phyloP scores from a whole-genome alignment of 1,139 yeast genomes.

The Taiozyma sp. region DNA sequence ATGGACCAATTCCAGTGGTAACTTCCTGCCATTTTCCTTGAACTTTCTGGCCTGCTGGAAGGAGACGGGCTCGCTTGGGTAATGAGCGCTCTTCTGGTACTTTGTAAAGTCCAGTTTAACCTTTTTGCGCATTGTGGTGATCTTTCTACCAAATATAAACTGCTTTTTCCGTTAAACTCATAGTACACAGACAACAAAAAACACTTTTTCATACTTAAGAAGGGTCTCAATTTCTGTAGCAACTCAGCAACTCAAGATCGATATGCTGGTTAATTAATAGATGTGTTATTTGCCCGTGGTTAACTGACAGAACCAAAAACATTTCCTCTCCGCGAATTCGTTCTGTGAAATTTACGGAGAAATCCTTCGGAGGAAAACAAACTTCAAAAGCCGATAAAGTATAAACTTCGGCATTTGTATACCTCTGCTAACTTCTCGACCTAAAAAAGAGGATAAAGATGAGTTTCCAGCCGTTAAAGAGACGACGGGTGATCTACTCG shows the following conservation, averaged over 20 bases:
- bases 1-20: conserved; percentile 11
- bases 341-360: neutral
- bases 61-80: conserved; percentile 3
- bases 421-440: neutral
- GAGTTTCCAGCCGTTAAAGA: neutral
- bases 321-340: neutral
- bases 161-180: too few species aligned
- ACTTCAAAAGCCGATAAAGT: neutral
- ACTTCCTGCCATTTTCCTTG: conserved; percentile 5
- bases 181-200: too few species aligned
- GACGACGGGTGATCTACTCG: conserved; percentile 2
- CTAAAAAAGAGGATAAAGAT: neutral
- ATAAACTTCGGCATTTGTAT: neutral
- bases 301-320: neutral
- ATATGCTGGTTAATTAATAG: neutral
- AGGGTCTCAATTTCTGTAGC: neutral
- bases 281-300: neutral
- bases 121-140: conserved; percentile 2
- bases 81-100: conserved; percentile 6
- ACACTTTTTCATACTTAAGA: too few species aligned
- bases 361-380: neutral
- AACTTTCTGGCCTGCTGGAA: conserved; percentile 11
- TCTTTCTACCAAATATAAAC: neutral
- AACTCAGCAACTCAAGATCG: neutral
- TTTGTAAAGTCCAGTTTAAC: conserved; percentile 15